phyloP scores from a whole-genome alignment of 371 early-diverging fungal species.

The Agmasoma carcini region DNA sequence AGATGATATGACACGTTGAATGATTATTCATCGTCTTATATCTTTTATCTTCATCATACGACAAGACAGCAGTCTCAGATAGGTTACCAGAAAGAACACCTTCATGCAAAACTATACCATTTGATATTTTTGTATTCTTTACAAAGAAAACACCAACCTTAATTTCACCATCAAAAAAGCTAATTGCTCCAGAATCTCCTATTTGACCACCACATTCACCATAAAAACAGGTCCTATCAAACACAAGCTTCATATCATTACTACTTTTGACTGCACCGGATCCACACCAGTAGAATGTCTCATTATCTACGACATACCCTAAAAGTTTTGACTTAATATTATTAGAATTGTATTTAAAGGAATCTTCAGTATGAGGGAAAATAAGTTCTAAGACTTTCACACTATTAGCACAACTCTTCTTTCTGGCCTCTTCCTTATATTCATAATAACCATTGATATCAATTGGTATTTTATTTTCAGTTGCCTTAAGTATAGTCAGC shows the following conservation, averaged over 20 bases:
- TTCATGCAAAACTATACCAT: slow-evolving; percentile 83
- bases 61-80: slow-evolving; percentile 60
- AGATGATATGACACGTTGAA: slow-evolving; percentile 87
- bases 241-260: slow-evolving; percentile 57
- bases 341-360: slow-evolving; percentile 61
- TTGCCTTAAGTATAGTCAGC: slow-evolving; percentile 86
- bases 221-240: slow-evolving; percentile 92
- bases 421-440: slow-evolving; percentile 66
- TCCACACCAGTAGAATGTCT: slow-evolving; percentile 31
- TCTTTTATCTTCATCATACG: slow-evolving; percentile 67
- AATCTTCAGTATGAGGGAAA: slow-evolving; percentile 63
- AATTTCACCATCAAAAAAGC: slow-evolving; percentile 57
- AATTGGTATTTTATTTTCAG: slow-evolving; percentile 71
- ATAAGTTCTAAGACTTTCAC: slow-evolving; percentile 14
- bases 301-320: slow-evolving; percentile 9
- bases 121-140: slow-evolving; percentile 79
- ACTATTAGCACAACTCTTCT: slow-evolving; percentile 56
- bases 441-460: slow-evolving; percentile 69
- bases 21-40: slow-evolving; percentile 81
- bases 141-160: slow-evolving; percentile 55
- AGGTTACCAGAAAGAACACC: slow-evolving; percentile 64
- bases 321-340: slow-evolving; percentile 6
- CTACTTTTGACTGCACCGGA: slow-evolving; percentile 57
- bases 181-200: slow-evolving; percentile 79
- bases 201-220: slow-evolving; percentile 95